Evolutionary conservation across 768 basidiomycete genomes (phyloP).

Genomic region (Lactarius quietus): DNA sequence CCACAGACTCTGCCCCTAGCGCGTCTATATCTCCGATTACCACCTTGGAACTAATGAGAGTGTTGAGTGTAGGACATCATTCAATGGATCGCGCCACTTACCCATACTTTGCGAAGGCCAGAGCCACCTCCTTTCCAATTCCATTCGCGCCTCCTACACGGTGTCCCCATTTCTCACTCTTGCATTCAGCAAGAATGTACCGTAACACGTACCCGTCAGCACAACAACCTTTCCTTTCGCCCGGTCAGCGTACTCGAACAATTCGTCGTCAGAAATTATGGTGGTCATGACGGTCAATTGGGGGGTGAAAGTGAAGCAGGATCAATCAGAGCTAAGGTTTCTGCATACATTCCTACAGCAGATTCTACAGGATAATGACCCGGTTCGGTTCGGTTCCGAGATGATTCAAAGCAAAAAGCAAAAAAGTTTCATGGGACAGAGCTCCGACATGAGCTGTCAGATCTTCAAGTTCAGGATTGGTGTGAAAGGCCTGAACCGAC

Average conservation of each 20-base stretch:
- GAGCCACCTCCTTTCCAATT: constrained; percentile 30
- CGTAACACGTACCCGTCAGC: constrained; percentile 28
- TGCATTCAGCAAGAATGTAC: background rate
- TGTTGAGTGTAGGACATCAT: background rate
- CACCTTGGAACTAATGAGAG: constrained; percentile 18
- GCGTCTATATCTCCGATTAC: constrained; percentile 23
- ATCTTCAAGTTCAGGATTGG: no score
- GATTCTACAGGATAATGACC: no score
- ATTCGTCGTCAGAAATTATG: constrained; percentile 25
- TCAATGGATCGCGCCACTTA: constrained; percentile 4
- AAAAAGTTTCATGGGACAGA: no score
- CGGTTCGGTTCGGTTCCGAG: no score
- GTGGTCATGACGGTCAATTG: constrained; percentile 24
- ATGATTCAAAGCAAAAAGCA: no score
- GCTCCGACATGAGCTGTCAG: no score
- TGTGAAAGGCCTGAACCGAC: no score
- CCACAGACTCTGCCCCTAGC: constrained; percentile 14
- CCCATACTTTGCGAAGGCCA: constrained; percentile 29
- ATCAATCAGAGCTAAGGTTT: background rate
- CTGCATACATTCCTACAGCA: no score
- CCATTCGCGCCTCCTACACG: constrained; percentile 28
- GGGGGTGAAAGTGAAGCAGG: background rate
- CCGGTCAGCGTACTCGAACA: constrained; percentile 26
- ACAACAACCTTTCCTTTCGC: constrained; percentile 30
- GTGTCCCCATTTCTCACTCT: background rate